Base-by-base conservation (phyloP, 306 rosid species). In the Casuarina cunninghamiana region DNA sequence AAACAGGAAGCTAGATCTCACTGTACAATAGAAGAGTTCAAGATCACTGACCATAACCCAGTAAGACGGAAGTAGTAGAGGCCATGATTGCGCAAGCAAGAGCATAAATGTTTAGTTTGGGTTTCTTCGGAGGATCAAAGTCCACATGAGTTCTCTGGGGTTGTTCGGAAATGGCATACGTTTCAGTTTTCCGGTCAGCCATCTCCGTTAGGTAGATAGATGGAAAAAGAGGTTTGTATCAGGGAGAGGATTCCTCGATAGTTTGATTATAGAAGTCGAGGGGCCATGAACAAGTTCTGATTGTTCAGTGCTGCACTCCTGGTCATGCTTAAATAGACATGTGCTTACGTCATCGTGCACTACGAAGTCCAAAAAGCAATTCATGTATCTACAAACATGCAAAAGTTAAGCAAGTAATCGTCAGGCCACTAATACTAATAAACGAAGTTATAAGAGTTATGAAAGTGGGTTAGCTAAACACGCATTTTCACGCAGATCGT, bases 11-110 rank as follows among this genome's bases (percentile, higher is more conserved):
- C 32, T 26, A 26, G 32, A 26, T 26, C 32, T 26, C 32, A 26
- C 32, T 26, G 32, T 8, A 46, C 7, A 45, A 8, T n/a, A 45
- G 10, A 21, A 10, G 37, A 19, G 21, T 2, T 41, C 3, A 13
- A 11, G 11, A 46, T 26, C 13, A 74, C 84, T 86, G 10, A 93
- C 98, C 98, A 19, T 93, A 93, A 68, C 98, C 98, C 4, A 93
- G 93, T 45, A 93, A 78, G 83, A 89, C 81, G 62, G 98, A 91
- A 73, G 90, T 88, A 93, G 91, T 91, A 84, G 98, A 89, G 51
- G 98, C 98, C 78, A 93, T 80, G 3, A 81, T 60, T 41, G 97
- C 93, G 74, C 96, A 91, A 43, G 88, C 86, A 49, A 84, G 55
- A 68, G 97, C 97, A 19, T 13, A 93, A 50, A 79, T 79, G 80